phyloP scores from a whole-genome alignment of 1,284 basidiomycete species.

The Athelia psychrophila region DNA sequence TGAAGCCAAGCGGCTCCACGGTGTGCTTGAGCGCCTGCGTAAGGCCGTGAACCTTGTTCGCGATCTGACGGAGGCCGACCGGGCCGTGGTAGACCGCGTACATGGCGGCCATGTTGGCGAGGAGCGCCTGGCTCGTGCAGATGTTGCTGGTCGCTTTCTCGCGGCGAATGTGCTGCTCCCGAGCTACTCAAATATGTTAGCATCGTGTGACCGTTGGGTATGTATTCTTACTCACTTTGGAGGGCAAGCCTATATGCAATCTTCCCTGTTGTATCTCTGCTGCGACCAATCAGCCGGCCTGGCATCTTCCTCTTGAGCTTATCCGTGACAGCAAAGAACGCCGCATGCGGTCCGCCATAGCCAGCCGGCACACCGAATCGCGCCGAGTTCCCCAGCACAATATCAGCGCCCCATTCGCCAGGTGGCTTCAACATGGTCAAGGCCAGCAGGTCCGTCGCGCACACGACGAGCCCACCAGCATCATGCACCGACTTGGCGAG shows the following conservation, averaged over 20 bases:
- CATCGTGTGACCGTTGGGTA: not conserved
- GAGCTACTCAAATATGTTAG: conserved; percentile 48
- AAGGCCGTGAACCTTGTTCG: conserved; percentile 87
- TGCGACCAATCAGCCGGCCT: conserved; percentile 89
- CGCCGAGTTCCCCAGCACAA: conserved; percentile 93
- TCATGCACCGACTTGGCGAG: conserved; percentile 74
- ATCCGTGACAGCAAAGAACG: conserved; percentile 95
- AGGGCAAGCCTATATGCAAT: conserved; percentile 91
- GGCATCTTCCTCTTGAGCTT: conserved; percentile 97
- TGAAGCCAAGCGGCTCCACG: conserved; percentile 76
- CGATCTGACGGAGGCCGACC: conserved; percentile 82
- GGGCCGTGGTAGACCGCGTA: conserved; percentile 98
- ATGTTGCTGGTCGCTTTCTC: conserved; percentile 96
- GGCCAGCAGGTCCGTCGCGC: conserved; percentile 91
- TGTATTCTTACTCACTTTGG: conserved; percentile 65
- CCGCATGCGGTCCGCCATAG: conserved; percentile 91
- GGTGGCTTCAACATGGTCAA: conserved; percentile 94
- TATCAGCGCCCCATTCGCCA: conserved; percentile 98
- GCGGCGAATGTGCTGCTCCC: conserved; percentile 95
- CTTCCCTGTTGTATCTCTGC: conserved; percentile 81
- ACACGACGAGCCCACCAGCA: conserved; percentile 78
- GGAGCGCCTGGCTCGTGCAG: conserved; percentile 89
- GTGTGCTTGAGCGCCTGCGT: conserved; percentile 76
- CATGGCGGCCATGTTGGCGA: conserved; percentile 98
- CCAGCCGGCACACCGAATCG: conserved; percentile 93